Percentiles rank a stretch among this genome's conserved stretches.
Conservation (phyloP, 1,284 basidiomycete genomes). For the Gomphus sp. region DNA sequence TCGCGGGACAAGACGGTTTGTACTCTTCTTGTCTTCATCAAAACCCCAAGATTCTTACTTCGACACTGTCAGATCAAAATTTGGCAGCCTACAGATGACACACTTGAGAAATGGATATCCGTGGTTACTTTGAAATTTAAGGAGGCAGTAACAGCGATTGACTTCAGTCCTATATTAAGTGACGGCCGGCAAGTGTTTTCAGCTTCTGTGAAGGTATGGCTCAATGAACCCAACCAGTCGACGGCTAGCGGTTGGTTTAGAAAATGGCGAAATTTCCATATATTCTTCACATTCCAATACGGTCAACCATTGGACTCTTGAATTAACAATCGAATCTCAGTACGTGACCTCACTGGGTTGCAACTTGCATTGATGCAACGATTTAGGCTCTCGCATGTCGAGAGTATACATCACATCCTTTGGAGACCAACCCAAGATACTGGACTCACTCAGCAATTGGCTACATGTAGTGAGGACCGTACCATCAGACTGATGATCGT, state of each 20-base stretch:
- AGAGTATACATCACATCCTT: conserved; percentile 58
- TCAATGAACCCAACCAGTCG: conserved; percentile 31
- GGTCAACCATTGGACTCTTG: conserved; percentile 39
- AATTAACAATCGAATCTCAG: conserved; percentile 37
- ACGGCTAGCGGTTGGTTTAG: conserved; percentile 59
- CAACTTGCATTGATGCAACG: conserved; percentile 7
- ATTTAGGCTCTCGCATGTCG: conserved; percentile 52
- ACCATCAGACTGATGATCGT: conserved; percentile 63
- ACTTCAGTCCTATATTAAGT: conserved; percentile 38
- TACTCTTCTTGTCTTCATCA: neutral
- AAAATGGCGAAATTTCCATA: conserved; percentile 57
- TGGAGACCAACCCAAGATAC: conserved; percentile 42
- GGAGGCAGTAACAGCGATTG: conserved; percentile 65
- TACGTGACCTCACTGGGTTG: conserved; percentile 22
- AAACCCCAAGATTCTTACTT: neutral
- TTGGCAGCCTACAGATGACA: conserved; percentile 34
- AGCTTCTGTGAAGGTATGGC: neutral
- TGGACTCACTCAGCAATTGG: conserved; percentile 25
- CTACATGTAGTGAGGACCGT: conserved; percentile 70
- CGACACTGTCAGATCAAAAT: conserved; percentile 51
- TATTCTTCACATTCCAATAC: conserved; percentile 31
- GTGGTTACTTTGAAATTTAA: conserved; percentile 47
- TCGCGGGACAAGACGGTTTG: conserved; percentile 90
- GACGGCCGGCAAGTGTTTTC: conserved; percentile 29
- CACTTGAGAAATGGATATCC: conserved; percentile 36